A percentile compares a stretch with the other conserved stretches of the same genome.
phyloP scores from a whole-genome alignment of 2,329 filamentous ascomycete genomes.

The Fusarium praegraminearum region DNA sequence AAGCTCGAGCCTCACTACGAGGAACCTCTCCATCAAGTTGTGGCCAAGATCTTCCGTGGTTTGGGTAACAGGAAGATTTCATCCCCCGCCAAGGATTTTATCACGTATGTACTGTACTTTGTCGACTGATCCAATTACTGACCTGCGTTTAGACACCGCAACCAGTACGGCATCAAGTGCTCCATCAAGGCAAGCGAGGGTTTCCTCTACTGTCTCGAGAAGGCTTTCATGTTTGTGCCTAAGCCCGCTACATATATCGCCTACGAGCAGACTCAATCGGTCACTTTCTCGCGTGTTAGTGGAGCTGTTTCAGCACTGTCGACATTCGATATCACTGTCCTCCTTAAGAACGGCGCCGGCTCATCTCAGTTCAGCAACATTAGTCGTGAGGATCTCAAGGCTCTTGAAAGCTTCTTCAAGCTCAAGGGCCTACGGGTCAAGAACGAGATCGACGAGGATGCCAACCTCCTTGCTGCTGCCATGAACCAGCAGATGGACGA shows the following conservation, averaged over 20 bases:
- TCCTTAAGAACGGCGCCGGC: slow-evolving; percentile 85
- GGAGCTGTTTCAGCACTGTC: slow-evolving; percentile 93
- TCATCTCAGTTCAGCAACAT: slow-evolving; percentile 99
- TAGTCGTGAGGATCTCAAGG: slow-evolving; percentile 96
- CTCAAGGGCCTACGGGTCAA: slow-evolving; percentile 94
- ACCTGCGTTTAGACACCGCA: slow-evolving; percentile 74
- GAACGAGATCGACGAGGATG: slow-evolving; percentile 98
- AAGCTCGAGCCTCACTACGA: slow-evolving; percentile 92
- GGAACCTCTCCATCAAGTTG: slow-evolving; percentile 90
- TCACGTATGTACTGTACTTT: slow-evolving; percentile 65
- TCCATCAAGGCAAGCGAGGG: slow-evolving; percentile 99
- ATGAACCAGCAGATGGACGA: slow-evolving; percentile 86
- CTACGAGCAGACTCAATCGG: slow-evolving; percentile 89
- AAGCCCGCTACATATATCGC: slow-evolving; percentile 98
- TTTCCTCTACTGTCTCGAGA: slow-evolving; percentile 95
- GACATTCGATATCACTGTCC: slow-evolving; percentile 96
- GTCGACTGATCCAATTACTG: slow-evolving; percentile 44
- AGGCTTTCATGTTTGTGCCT: slow-evolving; percentile 98
- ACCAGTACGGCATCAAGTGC: slow-evolving; percentile 96
- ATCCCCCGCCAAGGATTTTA: slow-evolving; percentile 92
- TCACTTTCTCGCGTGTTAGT: slow-evolving; percentile 95
- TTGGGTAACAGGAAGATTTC: slow-evolving; percentile 95
- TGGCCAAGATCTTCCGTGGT: slow-evolving; percentile 95
- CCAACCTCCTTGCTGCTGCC: slow-evolving; percentile 81
- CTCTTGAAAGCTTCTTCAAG: slow-evolving; percentile 97